phyloP scores from a whole-genome alignment of 176 grass and related monocot species.

The Tuctoria greenei region DNA sequence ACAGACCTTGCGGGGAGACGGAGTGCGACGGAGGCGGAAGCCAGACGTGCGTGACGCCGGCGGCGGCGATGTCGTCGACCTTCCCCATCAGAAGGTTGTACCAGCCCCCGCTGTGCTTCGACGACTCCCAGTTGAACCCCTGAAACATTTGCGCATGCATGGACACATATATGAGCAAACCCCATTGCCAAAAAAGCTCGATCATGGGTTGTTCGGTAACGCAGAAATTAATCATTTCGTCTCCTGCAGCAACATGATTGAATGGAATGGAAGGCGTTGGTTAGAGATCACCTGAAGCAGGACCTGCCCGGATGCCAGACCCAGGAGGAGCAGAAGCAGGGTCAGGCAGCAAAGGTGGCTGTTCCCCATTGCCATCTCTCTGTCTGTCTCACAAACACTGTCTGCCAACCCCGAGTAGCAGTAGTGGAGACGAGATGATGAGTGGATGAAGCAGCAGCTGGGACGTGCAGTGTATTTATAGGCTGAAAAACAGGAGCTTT shows the following conservation, averaged over 20 bases:
- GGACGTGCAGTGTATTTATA: conserved; percentile 19
- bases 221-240: not conserved
- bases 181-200: not conserved
- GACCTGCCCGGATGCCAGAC: conserved; percentile 38
- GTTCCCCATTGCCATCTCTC: conserved; percentile 12
- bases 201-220: not conserved
- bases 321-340: conserved; percentile 25
- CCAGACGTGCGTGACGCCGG: conserved; percentile 71
- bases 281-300: conserved; percentile 69
- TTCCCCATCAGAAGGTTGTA: conserved; percentile 63
- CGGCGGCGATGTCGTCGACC: conserved; percentile 52
- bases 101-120: conserved; percentile 64
- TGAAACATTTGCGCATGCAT: conserved; percentile 22
- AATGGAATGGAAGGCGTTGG: no score
- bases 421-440: not conserved
- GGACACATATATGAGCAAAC: not conserved
- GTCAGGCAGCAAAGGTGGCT: conserved; percentile 21
- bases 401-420: not conserved
- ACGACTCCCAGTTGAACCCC: conserved; percentile 93
- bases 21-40: conserved; percentile 79
- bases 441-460: not conserved
- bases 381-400: not conserved
- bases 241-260: not conserved
- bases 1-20: conserved; percentile 53
- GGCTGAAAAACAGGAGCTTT: not conserved